Evolutionary conservation across 2,329 filamentous ascomycete species (phyloP), one percentile per base, ranked within the genome.

Genomic region (Lecanicillium sp.): DNA sequence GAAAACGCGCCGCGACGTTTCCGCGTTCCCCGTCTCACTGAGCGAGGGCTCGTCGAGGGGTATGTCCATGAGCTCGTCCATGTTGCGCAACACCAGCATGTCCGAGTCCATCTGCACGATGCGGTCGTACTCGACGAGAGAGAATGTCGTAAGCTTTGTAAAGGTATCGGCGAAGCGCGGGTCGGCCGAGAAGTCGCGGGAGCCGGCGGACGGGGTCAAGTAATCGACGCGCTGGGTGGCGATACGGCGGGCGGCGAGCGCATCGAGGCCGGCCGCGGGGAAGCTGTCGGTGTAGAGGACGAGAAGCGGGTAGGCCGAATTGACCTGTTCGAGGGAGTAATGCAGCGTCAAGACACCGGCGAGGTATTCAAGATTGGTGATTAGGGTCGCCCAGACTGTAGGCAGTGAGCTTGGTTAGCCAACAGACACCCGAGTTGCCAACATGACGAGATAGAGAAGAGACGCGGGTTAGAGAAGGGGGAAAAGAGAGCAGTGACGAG

Each of bases 51-150:
- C 60, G 64, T 91, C 87, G 38, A 94, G 77, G 52, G 79, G 70
- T 42, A 95, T 58, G n/a, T 87, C 81, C 87, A 95, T 94, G 56
- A 95, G 71, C 69, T 94, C 89, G 63, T 95, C 90, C 87, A 95
- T 95, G 67, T 94, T 94, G 58, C 75, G 75, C 55, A 84, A 67
- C 7, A 88, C 81, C 43, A 95, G 69, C 89, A 95, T 95, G 69
- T 95, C 90, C 60, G 84, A 86, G 68, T 95, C 90, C 47, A 95
- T 75, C 67, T 89, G 86, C 29, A 94, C 86, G 27, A 95, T 79
- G 33, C 89, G 79, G 21, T 83, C 75, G 68, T 90, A 95, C 62
- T 90, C 81, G 15, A 75, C 75, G 26, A 95, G 73, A 19, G 79
- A 82, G 64, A 94, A 95, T 5, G 86, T 81, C 14, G 83, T 79